phyloP scores from a whole-genome alignment of 2,329 filamentous ascomycete species.

The Phialophora verrucosa region DNA sequence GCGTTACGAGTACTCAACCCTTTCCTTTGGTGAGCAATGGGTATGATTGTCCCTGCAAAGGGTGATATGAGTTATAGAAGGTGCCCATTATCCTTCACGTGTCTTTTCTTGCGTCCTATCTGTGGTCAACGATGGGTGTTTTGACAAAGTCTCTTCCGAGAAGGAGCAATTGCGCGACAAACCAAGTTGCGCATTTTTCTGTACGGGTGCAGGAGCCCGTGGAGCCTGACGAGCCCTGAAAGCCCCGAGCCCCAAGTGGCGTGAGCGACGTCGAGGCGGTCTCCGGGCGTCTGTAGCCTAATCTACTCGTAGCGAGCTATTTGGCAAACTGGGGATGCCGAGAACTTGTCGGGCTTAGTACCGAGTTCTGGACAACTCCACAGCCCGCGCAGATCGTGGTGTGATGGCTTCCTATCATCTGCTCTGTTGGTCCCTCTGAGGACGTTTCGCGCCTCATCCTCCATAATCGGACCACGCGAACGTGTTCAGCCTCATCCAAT shows the following conservation, averaged over 20 bases:
- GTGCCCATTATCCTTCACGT: not conserved
- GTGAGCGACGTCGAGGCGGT: not conserved
- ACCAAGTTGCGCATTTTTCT: not conserved
- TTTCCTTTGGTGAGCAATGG: not conserved
- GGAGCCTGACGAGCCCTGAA: not conserved
- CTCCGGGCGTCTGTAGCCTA: not conserved
- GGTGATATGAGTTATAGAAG: not conserved
- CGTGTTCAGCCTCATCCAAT: constrained; percentile 4
- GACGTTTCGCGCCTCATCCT: not conserved
- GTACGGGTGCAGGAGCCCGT: not conserved
- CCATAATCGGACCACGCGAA: not conserved
- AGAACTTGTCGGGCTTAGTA: not conserved
- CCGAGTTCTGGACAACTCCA: not conserved
- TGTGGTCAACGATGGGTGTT: not conserved
- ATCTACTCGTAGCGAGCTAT: constrained; percentile 1
- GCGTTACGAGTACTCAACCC: not conserved
- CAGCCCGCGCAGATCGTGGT: not conserved
- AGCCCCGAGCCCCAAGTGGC: not conserved
- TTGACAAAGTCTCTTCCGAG: not conserved
- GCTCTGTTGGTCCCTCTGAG: not conserved
- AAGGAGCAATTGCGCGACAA: not conserved
- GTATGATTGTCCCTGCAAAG: not conserved
- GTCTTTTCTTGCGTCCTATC: not conserved
- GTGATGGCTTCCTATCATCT: constrained; percentile 2
- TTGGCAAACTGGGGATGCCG: not conserved